These are phyloP conservation scores for Tolypocladium ovalisporum DNA, from an alignment of 2,329 filamentous ascomycete genomes.

Conservation along the genomic window DNA sequence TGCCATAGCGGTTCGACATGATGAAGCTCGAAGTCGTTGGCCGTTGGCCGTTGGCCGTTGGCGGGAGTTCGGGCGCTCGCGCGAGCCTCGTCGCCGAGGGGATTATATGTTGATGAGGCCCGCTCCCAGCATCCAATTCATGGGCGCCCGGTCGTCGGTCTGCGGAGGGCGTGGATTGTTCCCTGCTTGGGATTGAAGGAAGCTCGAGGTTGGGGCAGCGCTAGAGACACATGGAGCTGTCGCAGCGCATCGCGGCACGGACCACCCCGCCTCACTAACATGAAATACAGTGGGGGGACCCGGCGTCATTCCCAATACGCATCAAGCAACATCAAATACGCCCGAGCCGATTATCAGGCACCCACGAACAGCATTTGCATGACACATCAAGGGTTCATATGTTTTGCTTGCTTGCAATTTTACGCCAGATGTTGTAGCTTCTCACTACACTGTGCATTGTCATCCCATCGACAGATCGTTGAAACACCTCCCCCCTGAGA, in stretches of 20 bases:
- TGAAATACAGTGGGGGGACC: not conserved
- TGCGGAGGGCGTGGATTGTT: not conserved
- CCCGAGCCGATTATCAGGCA: too few species aligned
- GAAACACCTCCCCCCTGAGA: too few species aligned
- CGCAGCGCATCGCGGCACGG: not conserved
- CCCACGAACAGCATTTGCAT: too few species aligned
- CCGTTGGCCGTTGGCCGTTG: conserved; percentile 1
- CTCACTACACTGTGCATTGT: not conserved
- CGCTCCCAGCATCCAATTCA: not conserved
- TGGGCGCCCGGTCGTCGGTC: not conserved
- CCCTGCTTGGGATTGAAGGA: not conserved
- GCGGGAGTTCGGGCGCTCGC: conserved; percentile 1
- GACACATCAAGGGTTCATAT: not conserved
- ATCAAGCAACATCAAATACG: too few species aligned
- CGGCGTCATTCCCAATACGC: too few species aligned
- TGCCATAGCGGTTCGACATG: conserved; percentile 43
- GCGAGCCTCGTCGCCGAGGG: conserved; percentile 8
- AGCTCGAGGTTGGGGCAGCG: not conserved
- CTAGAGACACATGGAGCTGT: not conserved
- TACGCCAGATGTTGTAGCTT: not conserved
- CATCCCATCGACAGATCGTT: not conserved
- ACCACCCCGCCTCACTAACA: not conserved
- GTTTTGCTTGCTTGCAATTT: not conserved
- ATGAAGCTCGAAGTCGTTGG: conserved; percentile 7
- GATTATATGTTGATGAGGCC: not conserved